phyloP scores from a whole-genome alignment of 2,329 filamentous ascomycete species.

The Alternaria arbusti region DNA sequence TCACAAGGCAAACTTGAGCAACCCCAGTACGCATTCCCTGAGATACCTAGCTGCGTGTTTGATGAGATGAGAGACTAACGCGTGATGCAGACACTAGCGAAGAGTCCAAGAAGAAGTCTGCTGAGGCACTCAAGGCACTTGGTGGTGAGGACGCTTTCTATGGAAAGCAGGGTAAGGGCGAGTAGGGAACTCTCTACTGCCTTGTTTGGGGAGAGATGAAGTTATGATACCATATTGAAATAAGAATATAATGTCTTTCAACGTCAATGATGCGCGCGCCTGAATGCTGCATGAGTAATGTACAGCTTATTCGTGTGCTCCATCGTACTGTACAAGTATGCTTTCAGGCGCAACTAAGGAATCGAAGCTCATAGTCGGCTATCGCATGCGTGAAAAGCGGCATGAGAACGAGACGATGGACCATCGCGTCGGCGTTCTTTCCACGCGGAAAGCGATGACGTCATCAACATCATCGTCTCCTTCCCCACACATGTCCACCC shows the following conservation, averaged over 20 bases:
- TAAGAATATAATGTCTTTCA: background rate
- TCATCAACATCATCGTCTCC: background rate
- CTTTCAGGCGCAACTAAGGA: background rate
- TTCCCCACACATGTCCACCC: background rate
- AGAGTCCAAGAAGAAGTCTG: constrained; percentile 55
- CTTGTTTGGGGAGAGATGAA: background rate
- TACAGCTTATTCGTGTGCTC: background rate
- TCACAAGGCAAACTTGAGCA: constrained; percentile 58
- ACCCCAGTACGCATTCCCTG: constrained; percentile 49
- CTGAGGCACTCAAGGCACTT: constrained; percentile 50
- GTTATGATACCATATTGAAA: constrained; percentile 1
- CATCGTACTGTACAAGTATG: background rate
- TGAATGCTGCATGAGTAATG: rapidly evolving
- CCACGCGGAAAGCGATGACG: background rate
- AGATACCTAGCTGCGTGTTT: background rate
- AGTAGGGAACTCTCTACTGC: constrained; percentile 23
- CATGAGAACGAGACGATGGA: background rate
- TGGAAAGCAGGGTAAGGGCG: constrained; percentile 51
- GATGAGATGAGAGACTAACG: background rate
- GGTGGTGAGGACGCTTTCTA: constrained; percentile 55
- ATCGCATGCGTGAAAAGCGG: background rate
- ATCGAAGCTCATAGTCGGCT: background rate
- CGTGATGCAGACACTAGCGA: constrained; percentile 19
- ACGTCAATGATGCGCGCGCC: background rate
- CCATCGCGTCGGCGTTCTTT: background rate